phyloP scores from a whole-genome alignment of 768 basidiomycete genomes.

The Coprinopsis marcescibilis region DNA sequence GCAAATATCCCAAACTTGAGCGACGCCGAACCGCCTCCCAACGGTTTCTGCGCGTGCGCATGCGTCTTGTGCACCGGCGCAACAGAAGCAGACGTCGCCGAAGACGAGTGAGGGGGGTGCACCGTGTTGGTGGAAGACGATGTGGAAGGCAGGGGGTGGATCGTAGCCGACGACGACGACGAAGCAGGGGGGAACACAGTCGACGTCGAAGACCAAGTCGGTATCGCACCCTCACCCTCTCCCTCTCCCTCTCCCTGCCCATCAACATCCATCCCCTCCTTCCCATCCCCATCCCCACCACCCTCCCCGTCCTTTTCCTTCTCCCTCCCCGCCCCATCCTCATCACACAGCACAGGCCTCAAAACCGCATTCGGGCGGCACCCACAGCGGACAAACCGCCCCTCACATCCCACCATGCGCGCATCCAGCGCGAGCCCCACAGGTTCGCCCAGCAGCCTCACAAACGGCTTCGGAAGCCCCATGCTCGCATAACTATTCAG shows the following conservation, averaged over 20 bases:
- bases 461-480: conserved; percentile 80
- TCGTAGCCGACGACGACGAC: too few species aligned
- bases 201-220: too few species aligned
- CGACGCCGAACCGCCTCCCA: too few species aligned
- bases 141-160: too few species aligned
- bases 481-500: conserved; percentile 82
- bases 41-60: too few species aligned
- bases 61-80: too few species aligned
- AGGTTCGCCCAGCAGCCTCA: conserved; percentile 73
- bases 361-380: conserved; percentile 66
- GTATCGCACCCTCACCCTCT: too few species aligned
- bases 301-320: conserved; percentile 14
- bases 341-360: conserved; percentile 42
- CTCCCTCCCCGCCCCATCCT: conserved; percentile 8
- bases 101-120: too few species aligned
- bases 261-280: conserved; percentile 15
- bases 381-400: conserved; percentile 57
- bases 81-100: too few species aligned
- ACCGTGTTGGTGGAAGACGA: too few species aligned
- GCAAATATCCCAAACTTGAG: conserved; percentile 81
- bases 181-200: too few species aligned
- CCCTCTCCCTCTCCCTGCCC: conserved; percentile 22
- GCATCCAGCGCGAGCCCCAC: conserved; percentile 77
- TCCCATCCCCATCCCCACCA: conserved; percentile 8
- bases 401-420: conserved; percentile 59